phyloP scores from a whole-genome alignment of 257 asterid genomes.

The Solanum pennellii region DNA sequence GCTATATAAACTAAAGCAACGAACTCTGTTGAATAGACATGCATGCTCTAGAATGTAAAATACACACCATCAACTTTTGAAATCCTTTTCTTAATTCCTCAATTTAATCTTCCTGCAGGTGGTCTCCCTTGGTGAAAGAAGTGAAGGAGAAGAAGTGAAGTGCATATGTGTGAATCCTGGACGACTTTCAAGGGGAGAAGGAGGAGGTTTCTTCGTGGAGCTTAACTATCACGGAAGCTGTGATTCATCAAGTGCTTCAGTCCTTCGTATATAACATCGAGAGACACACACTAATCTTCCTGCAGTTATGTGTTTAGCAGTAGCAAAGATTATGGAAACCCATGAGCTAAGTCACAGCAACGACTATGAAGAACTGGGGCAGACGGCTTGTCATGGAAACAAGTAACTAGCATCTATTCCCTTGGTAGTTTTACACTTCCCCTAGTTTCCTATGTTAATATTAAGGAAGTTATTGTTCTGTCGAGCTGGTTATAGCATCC shows the following conservation, averaged over 20 bases:
- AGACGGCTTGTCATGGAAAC: background rate
- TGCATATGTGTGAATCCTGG: slow-evolving; percentile 94
- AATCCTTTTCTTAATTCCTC: background rate
- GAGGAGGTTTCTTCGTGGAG: slow-evolving; percentile 95
- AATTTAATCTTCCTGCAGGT: slow-evolving; percentile 27
- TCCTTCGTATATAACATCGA: slow-evolving; percentile 51
- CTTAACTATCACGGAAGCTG: slow-evolving; percentile 51
- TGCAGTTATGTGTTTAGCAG: background rate
- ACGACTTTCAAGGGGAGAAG: slow-evolving; percentile 88
- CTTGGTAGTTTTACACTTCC: background rate
- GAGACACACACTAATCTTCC: background rate
- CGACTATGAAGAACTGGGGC: background rate
- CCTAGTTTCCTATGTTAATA: background rate
- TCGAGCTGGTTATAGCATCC: background rate
- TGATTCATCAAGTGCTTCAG: slow-evolving; percentile 61
- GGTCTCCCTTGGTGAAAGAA: slow-evolving; percentile 43
- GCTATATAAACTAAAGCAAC: background rate
- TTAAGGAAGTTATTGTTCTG: background rate
- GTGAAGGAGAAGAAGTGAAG: slow-evolving; percentile 45
- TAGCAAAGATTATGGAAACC: background rate
- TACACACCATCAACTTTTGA: background rate
- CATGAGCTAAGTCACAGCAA: background rate
- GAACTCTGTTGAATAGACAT: background rate
- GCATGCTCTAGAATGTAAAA: background rate
- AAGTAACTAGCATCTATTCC: background rate